A percentile compares a stretch with the other conserved stretches of the same genome.
Evolutionary conservation across 1,139 yeast species (phyloP).

Genomic region (Saccharomyces pastorianus): DNA sequence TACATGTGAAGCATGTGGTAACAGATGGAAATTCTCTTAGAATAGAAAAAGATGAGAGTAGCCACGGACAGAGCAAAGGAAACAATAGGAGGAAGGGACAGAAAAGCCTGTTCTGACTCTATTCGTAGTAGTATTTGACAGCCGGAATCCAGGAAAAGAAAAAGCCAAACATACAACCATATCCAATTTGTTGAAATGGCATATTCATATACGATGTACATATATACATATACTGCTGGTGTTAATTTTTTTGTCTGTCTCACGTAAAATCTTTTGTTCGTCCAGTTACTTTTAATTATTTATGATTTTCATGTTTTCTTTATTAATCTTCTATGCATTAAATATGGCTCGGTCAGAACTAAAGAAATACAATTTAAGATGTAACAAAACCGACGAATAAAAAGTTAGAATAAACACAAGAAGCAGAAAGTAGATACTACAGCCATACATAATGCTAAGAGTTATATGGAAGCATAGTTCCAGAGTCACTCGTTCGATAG

Average conservation of each 20-base stretch:
- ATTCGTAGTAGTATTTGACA: neutral
- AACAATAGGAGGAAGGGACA: neutral
- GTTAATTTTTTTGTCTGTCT: neutral
- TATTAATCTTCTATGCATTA: neutral
- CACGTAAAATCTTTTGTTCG: neutral
- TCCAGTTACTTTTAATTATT: neutral
- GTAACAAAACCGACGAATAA: neutral
- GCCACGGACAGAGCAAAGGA: conserved; percentile 1
- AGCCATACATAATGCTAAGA: neutral
- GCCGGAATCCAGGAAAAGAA: neutral
- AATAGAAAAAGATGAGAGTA: conserved; percentile 1
- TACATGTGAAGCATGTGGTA: conserved; percentile 95
- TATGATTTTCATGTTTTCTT: neutral
- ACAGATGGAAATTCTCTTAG: conserved; percentile 89
- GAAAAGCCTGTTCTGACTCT: neutral
- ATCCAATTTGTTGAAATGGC: neutral
- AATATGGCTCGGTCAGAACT: neutral
- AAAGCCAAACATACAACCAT: neutral
- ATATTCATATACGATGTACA: neutral
- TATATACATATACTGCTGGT: neutral
- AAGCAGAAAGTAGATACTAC: neutral
- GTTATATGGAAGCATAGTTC: neutral
- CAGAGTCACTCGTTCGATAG: neutral
- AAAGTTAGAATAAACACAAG: neutral
- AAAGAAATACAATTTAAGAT: neutral